Conservation (phyloP, 176 grass and related monocot species). For the Triticum dicoccoides region DNA sequence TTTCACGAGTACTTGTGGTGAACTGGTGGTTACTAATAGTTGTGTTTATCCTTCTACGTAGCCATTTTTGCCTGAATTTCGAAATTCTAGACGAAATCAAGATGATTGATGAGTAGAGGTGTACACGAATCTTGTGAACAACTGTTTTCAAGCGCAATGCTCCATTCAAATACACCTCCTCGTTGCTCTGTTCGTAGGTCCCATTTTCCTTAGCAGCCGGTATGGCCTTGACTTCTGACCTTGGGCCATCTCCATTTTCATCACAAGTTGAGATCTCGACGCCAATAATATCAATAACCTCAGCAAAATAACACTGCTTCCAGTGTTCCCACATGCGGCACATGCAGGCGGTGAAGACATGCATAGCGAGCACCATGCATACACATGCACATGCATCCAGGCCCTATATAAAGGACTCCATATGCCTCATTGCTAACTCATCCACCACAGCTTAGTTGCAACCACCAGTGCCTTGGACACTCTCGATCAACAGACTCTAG, state of each 20-base stretch:
- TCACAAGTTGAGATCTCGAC: not conserved
- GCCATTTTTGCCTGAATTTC: no score
- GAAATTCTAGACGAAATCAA: not conserved
- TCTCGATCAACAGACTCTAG: not conserved
- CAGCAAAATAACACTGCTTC: not conserved
- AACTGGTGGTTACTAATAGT: no score
- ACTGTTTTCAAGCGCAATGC: not conserved
- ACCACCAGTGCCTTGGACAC: no score
- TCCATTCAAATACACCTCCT: not conserved
- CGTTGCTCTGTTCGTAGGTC: not conserved
- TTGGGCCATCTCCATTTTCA: not conserved
- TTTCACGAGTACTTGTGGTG: no score
- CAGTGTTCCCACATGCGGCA: not conserved
- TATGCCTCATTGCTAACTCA: not conserved
- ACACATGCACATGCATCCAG: not conserved
- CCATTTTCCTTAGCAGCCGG: slow-evolving; percentile 11
- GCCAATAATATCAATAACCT: not conserved
- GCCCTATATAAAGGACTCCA: slow-evolving; percentile 28
- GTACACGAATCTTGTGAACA: not conserved
- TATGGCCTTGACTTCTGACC: not conserved
- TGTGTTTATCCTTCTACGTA: no score
- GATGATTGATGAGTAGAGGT: no score
- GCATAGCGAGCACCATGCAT: no score
- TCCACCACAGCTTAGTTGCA: not conserved
- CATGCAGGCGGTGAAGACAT: not conserved